Base-by-base conservation (phyloP, 495 filamentous ascomycete species). In the Aeminium ludgeri region DNA sequence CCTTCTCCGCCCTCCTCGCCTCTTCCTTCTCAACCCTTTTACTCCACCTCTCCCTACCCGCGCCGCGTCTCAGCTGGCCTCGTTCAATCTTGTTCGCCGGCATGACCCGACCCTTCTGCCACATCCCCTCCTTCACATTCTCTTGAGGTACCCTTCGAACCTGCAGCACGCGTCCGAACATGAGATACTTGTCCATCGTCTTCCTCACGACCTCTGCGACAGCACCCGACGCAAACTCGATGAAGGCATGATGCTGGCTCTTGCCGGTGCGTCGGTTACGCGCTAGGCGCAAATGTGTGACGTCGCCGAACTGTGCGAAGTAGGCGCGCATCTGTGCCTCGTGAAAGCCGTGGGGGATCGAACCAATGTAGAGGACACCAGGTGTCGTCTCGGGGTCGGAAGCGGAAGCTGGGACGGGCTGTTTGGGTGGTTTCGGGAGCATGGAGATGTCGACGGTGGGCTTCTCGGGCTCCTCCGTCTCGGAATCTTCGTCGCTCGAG, bases 141-240 rank as follows among this genome's bases (percentile, higher is more conserved):
- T 78, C 81, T 16, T 67, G 55, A 1, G 82, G 72, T 6, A 96
- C 71, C 23, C 71, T 61, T 58, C 83, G 81, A 61, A 82, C 86
- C 55, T 87, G 82, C 44, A 97, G 64, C 48, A 96, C 79, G 55
- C 91, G 86, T 8, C 82, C 80, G 59, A 89, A 95, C 53, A 97
- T 70, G 12, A 96, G 77, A 57, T 97, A 97, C 63, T 89, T 94
- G 63, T 96, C 72, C 91, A 96, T 97, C 2, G 89, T 94, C 50
- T 78, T 76, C 12, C 81, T 78, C 35, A 87, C 89, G 48, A 96
- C 83, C 54, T 81, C 73, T 41, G 87, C 86, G 20, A 92, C 86
- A 20, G 76, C 70, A 30, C 64, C 57, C 34, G 76, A 78, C 16
- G 70, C 67, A 55, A 97, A 97, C 57, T 96, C 82, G 50, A 97